Evolutionary conservation across 139 green algal genomes (phyloP).

Genomic region (Coelastrella sp.): DNA sequence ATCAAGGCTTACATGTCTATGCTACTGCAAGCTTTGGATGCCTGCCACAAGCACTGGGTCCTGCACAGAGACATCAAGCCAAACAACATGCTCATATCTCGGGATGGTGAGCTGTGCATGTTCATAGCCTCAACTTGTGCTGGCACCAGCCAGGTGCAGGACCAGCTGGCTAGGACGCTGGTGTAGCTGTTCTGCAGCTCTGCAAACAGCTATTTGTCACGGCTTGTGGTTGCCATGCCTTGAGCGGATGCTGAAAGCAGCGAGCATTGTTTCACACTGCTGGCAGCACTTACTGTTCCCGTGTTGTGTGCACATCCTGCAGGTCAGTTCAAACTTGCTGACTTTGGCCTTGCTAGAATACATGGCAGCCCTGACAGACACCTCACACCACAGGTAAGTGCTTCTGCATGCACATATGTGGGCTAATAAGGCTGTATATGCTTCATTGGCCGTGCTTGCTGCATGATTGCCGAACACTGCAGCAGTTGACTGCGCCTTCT

Average conservation of each 20-base stretch:
- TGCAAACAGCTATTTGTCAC: too few species aligned
- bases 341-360: conserved; percentile 91
- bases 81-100: conserved; percentile 90
- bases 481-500: too few species aligned
- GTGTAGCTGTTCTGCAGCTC: too few species aligned
- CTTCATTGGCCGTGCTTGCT: too few species aligned
- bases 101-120: conserved; percentile 44
- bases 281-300: not conserved
- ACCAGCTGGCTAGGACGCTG: too few species aligned
- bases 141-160: not conserved
- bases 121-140: not conserved
- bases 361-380: conserved; percentile 74
- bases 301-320: not conserved
- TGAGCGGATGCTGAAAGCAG: too few species aligned
- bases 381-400: conserved; percentile 29
- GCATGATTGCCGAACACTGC: too few species aligned
- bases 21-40: conserved; percentile 74
- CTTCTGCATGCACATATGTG: not conserved
- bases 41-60: conserved; percentile 86
- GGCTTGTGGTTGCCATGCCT: too few species aligned
- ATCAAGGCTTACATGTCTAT: conserved; percentile 92
- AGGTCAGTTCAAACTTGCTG: conserved; percentile 89
- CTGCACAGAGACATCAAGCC: conserved; percentile 94
- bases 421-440: too few species aligned
- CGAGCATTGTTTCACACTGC: too few species aligned